Conservation (phyloP, 202 grass and related monocot genomes). For the Elaeis oleifera region DNA sequence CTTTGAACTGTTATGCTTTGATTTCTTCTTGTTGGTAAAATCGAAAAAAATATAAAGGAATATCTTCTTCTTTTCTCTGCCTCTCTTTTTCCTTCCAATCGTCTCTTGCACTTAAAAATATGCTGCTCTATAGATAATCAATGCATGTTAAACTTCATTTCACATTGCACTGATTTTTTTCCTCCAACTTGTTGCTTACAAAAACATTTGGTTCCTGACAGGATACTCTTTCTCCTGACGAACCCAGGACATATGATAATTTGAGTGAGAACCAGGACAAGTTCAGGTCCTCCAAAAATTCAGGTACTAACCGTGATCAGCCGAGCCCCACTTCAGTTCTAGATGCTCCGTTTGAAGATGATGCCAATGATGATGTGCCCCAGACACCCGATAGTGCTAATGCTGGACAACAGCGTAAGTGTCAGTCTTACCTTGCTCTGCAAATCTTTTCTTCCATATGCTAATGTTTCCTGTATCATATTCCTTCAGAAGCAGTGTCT, state of each 20-base stretch:
- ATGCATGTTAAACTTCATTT: background rate
- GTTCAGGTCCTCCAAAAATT: conserved; percentile 38
- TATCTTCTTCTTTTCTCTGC: too few species aligned
- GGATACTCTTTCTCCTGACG: conserved; percentile 29
- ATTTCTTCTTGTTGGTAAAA: too few species aligned
- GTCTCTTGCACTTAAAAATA: too few species aligned
- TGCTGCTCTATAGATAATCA: conserved; percentile 1
- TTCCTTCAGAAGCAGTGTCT: conserved; percentile 38
- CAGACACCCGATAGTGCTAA: conserved; percentile 1
- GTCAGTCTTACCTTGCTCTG: background rate
- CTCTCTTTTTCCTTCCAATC: too few species aligned
- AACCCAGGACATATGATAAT: conserved; percentile 23
- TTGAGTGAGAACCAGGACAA: conserved; percentile 39
- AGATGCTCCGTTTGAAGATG: conserved; percentile 20
- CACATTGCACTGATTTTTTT: background rate
- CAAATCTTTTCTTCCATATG: background rate
- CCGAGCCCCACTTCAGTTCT: conserved; percentile 24
- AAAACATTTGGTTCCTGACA: conserved; percentile 15
- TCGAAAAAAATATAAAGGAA: too few species aligned
- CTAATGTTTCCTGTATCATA: background rate
- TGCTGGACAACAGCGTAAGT: background rate
- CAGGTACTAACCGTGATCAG: conserved; percentile 25
- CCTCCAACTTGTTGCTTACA: background rate
- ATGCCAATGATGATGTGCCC: background rate
- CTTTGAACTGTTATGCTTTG: too few species aligned